phyloP scores from a whole-genome alignment of 805 yeast genomes.

The Pichia rugopelliculosa region DNA sequence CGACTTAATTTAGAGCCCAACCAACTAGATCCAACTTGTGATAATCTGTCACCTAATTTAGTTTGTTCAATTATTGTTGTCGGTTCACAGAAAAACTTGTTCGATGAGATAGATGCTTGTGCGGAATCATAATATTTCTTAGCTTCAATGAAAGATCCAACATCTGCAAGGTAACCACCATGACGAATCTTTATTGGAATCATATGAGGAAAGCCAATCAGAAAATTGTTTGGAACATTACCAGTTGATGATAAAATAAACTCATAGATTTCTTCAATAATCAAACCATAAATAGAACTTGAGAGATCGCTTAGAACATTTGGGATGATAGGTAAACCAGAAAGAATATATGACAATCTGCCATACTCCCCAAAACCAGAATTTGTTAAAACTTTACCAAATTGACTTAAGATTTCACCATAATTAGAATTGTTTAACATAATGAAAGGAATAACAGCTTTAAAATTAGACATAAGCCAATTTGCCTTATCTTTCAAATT shows the following conservation, averaged over 20 bases:
- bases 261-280: constrained; percentile 69
- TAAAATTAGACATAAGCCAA: constrained; percentile 26
- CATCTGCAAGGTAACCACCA: constrained; percentile 63
- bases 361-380: constrained; percentile 34
- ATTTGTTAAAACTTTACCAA: constrained; percentile 31
- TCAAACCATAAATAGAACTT: constrained; percentile 35
- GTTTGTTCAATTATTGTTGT: constrained; percentile 29
- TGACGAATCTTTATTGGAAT: constrained; percentile 56
- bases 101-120: constrained; percentile 30
- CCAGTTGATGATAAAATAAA: constrained; percentile 32
- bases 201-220: constrained; percentile 39
- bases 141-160: constrained; percentile 51
- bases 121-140: constrained; percentile 56
- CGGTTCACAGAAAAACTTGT: constrained; percentile 30
- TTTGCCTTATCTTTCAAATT: constrained; percentile 19
- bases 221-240: constrained; percentile 30
- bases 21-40: constrained; percentile 58
- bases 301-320: constrained; percentile 14
- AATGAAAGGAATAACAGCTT: constrained; percentile 25
- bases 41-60: constrained; percentile 38
- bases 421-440: constrained; percentile 22
- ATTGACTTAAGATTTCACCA: constrained; percentile 16
- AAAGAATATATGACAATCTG: constrained; percentile 30
- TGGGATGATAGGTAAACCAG: constrained; percentile 26
- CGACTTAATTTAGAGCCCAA: constrained; percentile 44